phyloP scores from a whole-genome alignment of 352 stramenopile species.

The Globisporangium cylindrosporum region DNA sequence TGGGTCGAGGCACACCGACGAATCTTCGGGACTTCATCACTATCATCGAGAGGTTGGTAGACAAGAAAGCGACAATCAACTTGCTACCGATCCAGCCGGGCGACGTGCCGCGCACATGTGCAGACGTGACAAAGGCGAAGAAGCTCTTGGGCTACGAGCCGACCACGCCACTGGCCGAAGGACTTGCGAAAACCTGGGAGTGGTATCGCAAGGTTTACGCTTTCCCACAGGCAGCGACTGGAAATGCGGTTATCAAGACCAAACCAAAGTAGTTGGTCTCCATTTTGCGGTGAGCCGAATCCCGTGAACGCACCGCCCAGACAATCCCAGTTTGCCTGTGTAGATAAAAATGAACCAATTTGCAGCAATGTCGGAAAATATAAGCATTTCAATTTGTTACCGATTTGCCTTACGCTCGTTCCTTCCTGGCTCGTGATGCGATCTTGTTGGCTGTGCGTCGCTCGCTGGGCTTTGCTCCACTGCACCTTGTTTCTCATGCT shows the following conservation, averaged over 20 bases:
- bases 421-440: neutral
- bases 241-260: neutral
- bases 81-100: slow-evolving; percentile 93
- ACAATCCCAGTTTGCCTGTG: neutral
- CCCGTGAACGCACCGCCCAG: neutral
- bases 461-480: neutral
- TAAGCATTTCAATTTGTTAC: neutral
- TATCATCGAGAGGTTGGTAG: slow-evolving; percentile 93
- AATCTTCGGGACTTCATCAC: slow-evolving; percentile 94
- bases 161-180: slow-evolving; percentile 90
- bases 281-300: neutral
- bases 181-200: slow-evolving; percentile 90
- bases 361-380: neutral
- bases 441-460: neutral
- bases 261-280: neutral
- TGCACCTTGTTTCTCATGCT: neutral
- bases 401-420: neutral
- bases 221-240: neutral
- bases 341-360: neutral
- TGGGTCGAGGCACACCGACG: slow-evolving; percentile 92
- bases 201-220: slow-evolving; percentile 89
- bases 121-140: slow-evolving; percentile 95
- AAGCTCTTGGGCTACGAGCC: slow-evolving; percentile 94
- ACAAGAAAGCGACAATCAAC: slow-evolving; percentile 93
- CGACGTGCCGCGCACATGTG: slow-evolving; percentile 95